Base-by-base conservation (phyloP, 305 asterid species). In the Stenogyne calaminthoides region DNA sequence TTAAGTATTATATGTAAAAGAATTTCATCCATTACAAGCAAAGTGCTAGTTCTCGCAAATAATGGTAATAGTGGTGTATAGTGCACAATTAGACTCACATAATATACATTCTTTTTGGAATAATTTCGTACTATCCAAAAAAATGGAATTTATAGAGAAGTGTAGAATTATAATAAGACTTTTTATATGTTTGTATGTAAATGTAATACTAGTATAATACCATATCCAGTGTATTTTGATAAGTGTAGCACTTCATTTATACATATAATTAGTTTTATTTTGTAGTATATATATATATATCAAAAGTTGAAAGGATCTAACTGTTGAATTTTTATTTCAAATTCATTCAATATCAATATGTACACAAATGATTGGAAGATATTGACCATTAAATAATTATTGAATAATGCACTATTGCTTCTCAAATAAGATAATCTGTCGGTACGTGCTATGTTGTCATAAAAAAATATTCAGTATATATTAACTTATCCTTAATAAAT, bases 391-490 rank as follows among this genome's bases (percentile, higher is more conserved):
- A 18, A 71, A 27, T 37, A 49, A 2, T 69, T 58, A 57, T 40
- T 59, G 64, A 72, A 72, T 72, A 62, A 72, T 72, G 62, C 15
- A 11, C 51, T 44, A 44, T 42, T 42, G 14, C 47, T 42, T 42
- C 47, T 46, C 40, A 64, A 18, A 19, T 54, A 5, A 12, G 46
- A 65, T 65, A 19, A 49, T 16, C 1, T 34, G 76, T 51, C 64
- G 76, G 55, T 32, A 32, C 36, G 36, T 72, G 56, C 40, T 60
- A 32, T 47, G 10, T 11, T 25, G 12, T 11, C 39, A 58, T 12
- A 9, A n/a, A 44, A n/a, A 44, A 44, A 44, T 12, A 44, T 16
- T 1, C 0, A 44, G 9, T 37, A 6, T 19, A 9, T 42, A 55
- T 69, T 56, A 64, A 56, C 56, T 37, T 55, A 19, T 40, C 22